Evolutionary conservation across 306 rosid species (phyloP).

Genomic region (Prunus fruticosa): DNA sequence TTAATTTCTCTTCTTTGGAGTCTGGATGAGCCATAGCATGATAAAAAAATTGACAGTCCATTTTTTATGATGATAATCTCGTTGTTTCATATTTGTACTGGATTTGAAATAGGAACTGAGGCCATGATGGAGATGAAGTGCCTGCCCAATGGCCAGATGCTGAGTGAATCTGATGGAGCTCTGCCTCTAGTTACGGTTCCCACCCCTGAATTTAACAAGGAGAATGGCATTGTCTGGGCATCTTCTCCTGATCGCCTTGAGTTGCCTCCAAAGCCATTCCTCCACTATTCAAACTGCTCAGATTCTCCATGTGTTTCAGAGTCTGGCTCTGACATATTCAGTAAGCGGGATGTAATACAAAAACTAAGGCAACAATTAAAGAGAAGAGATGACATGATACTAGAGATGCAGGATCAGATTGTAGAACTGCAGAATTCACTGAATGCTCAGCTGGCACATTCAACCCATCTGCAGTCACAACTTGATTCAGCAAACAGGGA

Average conservation of each 20-base stretch:
- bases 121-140: constrained; percentile 51
- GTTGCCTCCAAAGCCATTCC: constrained; percentile 73
- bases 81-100: constrained; percentile 9
- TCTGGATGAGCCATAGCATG: background rate
- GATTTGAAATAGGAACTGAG: constrained; percentile 51
- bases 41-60: constrained; percentile 3
- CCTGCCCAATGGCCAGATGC: constrained; percentile 56
- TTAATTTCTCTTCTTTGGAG: background rate
- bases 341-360: constrained; percentile 89
- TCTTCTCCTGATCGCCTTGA: constrained; percentile 90
- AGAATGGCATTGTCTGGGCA: constrained; percentile 76
- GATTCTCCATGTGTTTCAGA: constrained; percentile 96
- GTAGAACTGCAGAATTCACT: constrained; percentile 72
- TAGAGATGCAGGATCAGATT: constrained; percentile 98
- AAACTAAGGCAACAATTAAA: constrained; percentile 90
- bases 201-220: constrained; percentile 65
- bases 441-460: constrained; percentile 60
- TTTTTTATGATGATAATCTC: background rate
- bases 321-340: constrained; percentile 90
- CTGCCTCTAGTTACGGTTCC: constrained; percentile 87
- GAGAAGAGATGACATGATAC: constrained; percentile 91
- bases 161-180: constrained; percentile 52
- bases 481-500: constrained; percentile 75
- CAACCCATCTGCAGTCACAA: constrained; percentile 77
- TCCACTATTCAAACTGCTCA: constrained; percentile 81